Evolutionary conservation across 2,329 filamentous ascomycete species (phyloP), one percentile per base, ranked within the genome.

Genomic region (Aspergillus sergii): DNA sequence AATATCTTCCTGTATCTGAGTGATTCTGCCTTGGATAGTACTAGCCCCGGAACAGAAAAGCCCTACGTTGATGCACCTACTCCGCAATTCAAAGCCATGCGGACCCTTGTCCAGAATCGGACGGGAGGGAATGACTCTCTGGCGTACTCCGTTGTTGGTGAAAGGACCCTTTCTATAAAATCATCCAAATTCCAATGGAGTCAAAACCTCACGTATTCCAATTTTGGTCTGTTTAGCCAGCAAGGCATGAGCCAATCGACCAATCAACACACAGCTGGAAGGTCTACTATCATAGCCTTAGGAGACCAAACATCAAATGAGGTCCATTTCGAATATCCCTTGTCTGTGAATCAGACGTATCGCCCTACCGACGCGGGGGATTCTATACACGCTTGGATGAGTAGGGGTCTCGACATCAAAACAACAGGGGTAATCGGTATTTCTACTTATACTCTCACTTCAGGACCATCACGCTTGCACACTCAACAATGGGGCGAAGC

Each of bases 391-490:
- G 39, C 39, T 41, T n/a, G 16, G 39, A n/a, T 41, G 39, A 41
- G 39, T n/a, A 19, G 39, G 39, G 39, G 39, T n/a, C 39, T 41
- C 39, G 8, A 41, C 39, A 41, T 41, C 39, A n/a, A 41, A 41
- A 10, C 39, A 41, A 41, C 19, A n/a, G 39, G 39, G 39, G 19
- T 3, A 41, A 41, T 16, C 39, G 39, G 83, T 1, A 80, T 86
- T 30, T 87, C 91, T 57, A 85, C 89, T 0, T 86, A 90, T 66
- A 85, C 83, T 0, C 89, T 89, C 66, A 68, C 76, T 28, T 67
- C 71, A 5, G 72, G 73, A 0, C 65, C 73, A 4, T 69, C 70
- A 2, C 46, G 62, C 39, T 62, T 76, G 11, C 66, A 69, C 16
- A 73, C 74, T 6, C 67, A 60, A 12, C 75, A 77, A 63, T 69